Conservation (phyloP, 2,329 filamentous ascomycete genomes). For the Neofusicoccum ribis region DNA sequence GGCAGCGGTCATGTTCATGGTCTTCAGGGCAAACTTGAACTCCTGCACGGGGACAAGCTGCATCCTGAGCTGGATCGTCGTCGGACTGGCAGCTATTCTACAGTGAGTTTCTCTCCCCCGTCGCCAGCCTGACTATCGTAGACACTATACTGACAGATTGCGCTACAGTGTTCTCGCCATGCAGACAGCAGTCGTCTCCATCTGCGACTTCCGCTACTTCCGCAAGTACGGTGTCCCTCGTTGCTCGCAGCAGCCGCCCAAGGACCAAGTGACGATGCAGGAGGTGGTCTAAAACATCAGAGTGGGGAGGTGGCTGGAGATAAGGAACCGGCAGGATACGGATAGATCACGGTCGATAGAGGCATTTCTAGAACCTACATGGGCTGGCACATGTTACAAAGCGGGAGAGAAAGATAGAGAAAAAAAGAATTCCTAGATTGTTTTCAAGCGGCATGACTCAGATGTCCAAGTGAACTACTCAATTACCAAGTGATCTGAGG, state of each 20-base stretch:
- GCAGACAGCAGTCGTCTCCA: neutral
- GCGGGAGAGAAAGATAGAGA: too few relatives aligned
- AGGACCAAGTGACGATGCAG: too few relatives aligned
- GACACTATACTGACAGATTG: neutral
- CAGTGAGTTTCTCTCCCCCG: neutral
- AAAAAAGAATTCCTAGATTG: too few relatives aligned
- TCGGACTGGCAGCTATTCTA: conserved; percentile 19
- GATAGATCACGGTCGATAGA: too few relatives aligned
- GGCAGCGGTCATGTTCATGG: conserved; percentile 38
- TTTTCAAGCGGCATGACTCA: too few relatives aligned
- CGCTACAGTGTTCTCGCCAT: neutral
- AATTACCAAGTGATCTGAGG: too few relatives aligned
- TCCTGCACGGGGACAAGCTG: conserved; percentile 25
- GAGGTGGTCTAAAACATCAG: too few relatives aligned
- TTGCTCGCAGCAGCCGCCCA: neutral
- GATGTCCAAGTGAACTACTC: too few relatives aligned
- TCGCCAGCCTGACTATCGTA: neutral
- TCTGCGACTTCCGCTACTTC: neutral
- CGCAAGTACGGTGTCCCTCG: neutral
- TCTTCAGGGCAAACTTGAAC: conserved; percentile 25
- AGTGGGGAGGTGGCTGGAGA: too few relatives aligned
- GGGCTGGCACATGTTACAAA: too few relatives aligned
- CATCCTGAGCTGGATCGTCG: conserved; percentile 27
- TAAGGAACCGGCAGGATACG: too few relatives aligned
- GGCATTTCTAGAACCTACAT: too few relatives aligned